Conservation (phyloP, 202 grass and related monocot species). For the Setaria italica region DNA sequence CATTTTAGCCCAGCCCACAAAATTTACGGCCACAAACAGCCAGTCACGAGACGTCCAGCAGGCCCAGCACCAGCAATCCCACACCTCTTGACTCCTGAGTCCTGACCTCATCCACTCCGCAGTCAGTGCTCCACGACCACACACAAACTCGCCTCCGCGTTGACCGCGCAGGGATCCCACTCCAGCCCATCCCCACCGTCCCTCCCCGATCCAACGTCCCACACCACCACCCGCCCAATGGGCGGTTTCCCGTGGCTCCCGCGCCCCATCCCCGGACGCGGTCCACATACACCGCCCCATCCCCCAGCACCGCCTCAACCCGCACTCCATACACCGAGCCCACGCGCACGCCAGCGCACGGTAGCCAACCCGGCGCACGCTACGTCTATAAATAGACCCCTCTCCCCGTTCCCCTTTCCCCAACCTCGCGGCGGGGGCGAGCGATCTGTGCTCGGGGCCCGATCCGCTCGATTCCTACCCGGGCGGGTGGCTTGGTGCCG, state of each 20-base stretch:
- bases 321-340: background rate
- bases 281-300: background rate
- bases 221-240: background rate
- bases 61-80: background rate
- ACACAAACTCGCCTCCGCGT: background rate
- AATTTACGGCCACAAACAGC: background rate
- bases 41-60: background rate
- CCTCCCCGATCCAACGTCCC: conserved; percentile 1
- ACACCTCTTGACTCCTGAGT: background rate
- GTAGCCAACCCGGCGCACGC: conserved; percentile 16
- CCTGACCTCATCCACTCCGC: background rate
- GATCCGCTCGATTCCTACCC: background rate
- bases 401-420: background rate
- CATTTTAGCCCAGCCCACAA: background rate
- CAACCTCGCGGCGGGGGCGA: background rate
- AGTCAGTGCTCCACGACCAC: background rate
- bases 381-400: conserved; percentile 62
- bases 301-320: background rate
- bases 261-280: background rate
- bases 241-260: background rate
- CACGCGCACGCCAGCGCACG: conserved; percentile 12
- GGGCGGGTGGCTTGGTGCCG: background rate
- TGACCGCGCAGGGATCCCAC: background rate
- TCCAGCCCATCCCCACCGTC: background rate
- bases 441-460: background rate